Evolutionary conservation across 345 rosid genomes (phyloP).

Genomic region (Triadica sebifera): DNA sequence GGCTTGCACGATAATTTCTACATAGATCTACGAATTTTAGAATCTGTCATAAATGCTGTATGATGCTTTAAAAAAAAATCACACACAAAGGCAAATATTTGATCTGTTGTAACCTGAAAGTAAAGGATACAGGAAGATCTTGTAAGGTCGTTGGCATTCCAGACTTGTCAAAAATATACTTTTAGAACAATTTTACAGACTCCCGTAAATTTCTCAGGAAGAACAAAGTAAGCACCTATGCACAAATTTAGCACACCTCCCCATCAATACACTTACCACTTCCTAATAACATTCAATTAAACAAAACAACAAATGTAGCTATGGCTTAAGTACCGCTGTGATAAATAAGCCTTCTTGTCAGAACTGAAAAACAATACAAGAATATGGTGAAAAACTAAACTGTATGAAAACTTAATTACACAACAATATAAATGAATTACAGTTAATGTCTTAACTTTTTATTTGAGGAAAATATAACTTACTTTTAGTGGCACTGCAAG

Average conservation of each 20-base stretch:
- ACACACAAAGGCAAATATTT: background rate
- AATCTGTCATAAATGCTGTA: constrained; percentile 4
- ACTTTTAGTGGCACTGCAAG: constrained; percentile 87
- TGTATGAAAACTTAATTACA: background rate
- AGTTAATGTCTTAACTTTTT: background rate
- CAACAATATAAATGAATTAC: background rate
- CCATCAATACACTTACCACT: background rate
- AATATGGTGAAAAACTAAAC: background rate
- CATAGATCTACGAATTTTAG: background rate
- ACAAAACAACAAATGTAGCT: background rate
- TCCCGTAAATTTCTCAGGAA: background rate
- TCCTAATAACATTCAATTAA: background rate
- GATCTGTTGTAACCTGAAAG: background rate
- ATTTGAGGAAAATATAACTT: constrained; percentile 16
- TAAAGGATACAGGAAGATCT: background rate
- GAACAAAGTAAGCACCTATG: background rate
- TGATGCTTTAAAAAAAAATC: constrained; percentile 10
- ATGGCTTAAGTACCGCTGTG: background rate
- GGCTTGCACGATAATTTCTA: background rate
- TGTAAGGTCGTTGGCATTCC: background rate
- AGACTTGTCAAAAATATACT: background rate
- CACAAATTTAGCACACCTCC: background rate
- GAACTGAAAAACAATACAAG: background rate
- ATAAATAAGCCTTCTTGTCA: background rate
- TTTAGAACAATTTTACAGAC: background rate